Evolutionary conservation across 352 stramenopile species (phyloP), one percentile per base, ranked within the genome.

Genomic region (Proteromonas lacertae): DNA sequence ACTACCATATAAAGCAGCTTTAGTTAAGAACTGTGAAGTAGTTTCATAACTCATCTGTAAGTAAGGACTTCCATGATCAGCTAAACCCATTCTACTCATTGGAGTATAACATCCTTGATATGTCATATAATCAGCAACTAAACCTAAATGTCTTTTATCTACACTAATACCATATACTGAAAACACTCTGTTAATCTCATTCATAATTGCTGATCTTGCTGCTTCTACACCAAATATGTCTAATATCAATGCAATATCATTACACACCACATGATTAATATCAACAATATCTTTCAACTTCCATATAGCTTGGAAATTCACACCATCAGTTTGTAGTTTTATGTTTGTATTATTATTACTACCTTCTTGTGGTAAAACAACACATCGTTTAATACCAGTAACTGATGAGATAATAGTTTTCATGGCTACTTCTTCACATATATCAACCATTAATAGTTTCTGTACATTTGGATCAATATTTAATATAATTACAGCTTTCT

Each of bases 31-130:
- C 25, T 86, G 77, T 44, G 86, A 86, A 19, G 84, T 96, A 25
- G 84, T 96, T 60, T 99, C 88, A 56, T 96, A 99, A 55, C 78
- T 94, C 68, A 98, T 98, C 57, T 96, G 80, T 48, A 96, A 64
- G 48, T 93, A 86, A 17, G 80, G 65, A 23, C 75, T 93, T 36
- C 69, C 73, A 47, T 81, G 77, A 46, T 88, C 64, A 36, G 66
- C 63, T 75, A 99, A 96, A 29, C 33, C 33, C 8, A 38, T 38
- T 18, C 33, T 14, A 20, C 28, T 38, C 54, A 93, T 75, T 19
- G 80, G 60, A 60, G 80, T 92, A 62, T 89, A 92, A 40, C 65
- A 77, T 28, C 88, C 88, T 46, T 82, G 58, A 48, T 74, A 74
- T 1, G 86, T 99, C 84, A 98, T 97, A 60, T 93, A 96, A 60